Percentiles rank a stretch among this genome's conserved stretches.
Conservation (phyloP, 345 rosid genomes). For the Cardamine occulta region DNA sequence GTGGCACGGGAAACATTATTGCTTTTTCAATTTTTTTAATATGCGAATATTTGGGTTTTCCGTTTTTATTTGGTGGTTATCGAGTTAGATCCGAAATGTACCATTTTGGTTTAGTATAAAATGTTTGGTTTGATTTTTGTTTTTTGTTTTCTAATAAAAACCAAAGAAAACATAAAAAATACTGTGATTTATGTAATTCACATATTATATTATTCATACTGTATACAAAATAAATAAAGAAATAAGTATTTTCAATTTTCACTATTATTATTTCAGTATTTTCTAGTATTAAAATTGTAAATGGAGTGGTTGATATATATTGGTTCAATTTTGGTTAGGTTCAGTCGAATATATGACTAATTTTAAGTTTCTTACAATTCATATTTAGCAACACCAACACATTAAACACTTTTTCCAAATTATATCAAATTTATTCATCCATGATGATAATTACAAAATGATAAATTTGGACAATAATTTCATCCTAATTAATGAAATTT, state of each 20-base stretch:
- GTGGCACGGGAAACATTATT: not conserved
- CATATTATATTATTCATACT: not conserved
- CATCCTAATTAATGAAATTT: not conserved
- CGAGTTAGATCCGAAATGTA: not conserved
- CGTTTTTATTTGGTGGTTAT: not conserved
- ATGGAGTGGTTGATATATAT: not conserved
- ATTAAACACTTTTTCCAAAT: not conserved
- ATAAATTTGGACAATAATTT: not conserved
- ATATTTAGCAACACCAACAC: not conserved
- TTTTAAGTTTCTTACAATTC: not conserved
- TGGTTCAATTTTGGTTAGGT: not conserved
- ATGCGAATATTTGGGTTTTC: not conserved
- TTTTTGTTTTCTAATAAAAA: not conserved
- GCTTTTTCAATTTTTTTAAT: not conserved
- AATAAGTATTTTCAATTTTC: not conserved
- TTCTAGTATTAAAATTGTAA: not conserved
- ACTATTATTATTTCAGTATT: not conserved
- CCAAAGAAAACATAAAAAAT: not conserved
- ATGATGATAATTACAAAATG: not conserved
- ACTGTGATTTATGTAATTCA: not conserved
- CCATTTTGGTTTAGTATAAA: not conserved
- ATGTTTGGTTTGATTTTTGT: not conserved
- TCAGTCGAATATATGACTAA: not conserved
- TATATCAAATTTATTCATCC: not conserved
- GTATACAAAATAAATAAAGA: not conserved